phyloP scores from a whole-genome alignment of 768 basidiomycete species.

The Collybiopsis confluens region DNA sequence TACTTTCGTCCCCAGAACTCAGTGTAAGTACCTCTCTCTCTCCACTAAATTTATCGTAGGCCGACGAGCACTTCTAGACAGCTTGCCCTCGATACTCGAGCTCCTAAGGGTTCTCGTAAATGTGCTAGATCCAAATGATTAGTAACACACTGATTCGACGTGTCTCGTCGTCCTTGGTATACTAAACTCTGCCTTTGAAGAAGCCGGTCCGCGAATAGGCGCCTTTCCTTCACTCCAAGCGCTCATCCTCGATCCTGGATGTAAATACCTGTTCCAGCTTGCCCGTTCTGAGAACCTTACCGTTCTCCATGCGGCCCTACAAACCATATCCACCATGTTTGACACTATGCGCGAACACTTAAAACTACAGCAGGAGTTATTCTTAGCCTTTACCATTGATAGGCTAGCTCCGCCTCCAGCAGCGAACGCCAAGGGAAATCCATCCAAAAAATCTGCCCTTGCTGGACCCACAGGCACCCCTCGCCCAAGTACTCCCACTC shows the following conservation, averaged over 20 bases:
- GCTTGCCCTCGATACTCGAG: slow-evolving; percentile 88
- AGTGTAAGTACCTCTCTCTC: slow-evolving; percentile 32
- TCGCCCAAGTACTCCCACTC: slow-evolving; percentile 50
- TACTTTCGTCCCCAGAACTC: slow-evolving; percentile 26
- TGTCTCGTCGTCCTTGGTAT: slow-evolving; percentile 84
- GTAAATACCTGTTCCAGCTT: slow-evolving; percentile 96
- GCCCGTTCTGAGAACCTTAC: slow-evolving; percentile 84
- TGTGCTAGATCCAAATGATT: slow-evolving; percentile 91
- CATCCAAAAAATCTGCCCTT: slow-evolving; percentile 25
- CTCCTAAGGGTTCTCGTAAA: slow-evolving; percentile 92
- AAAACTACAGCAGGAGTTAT: slow-evolving; percentile 93
- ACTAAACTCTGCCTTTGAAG: slow-evolving; percentile 84
- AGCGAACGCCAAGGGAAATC: slow-evolving; percentile 21
- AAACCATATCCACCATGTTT: slow-evolving; percentile 84
- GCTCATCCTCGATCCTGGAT: slow-evolving; percentile 83
- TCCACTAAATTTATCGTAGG: slow-evolving; percentile 1
- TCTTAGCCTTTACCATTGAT: slow-evolving; percentile 91
- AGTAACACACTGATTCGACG: slow-evolving; percentile 94
- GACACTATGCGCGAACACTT: slow-evolving; percentile 81
- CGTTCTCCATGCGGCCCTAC: slow-evolving; percentile 76
- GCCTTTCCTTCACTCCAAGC: slow-evolving; percentile 72
- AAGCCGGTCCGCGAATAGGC: slow-evolving; percentile 71
- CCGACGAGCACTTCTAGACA: slow-evolving; percentile 70
- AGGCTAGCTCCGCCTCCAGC: slow-evolving; percentile 62
- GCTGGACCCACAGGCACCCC: slow-evolving; percentile 37